Evolutionary conservation across 1,284 basidiomycete species (phyloP).

Genomic region (Heterobasidion occidentale): DNA sequence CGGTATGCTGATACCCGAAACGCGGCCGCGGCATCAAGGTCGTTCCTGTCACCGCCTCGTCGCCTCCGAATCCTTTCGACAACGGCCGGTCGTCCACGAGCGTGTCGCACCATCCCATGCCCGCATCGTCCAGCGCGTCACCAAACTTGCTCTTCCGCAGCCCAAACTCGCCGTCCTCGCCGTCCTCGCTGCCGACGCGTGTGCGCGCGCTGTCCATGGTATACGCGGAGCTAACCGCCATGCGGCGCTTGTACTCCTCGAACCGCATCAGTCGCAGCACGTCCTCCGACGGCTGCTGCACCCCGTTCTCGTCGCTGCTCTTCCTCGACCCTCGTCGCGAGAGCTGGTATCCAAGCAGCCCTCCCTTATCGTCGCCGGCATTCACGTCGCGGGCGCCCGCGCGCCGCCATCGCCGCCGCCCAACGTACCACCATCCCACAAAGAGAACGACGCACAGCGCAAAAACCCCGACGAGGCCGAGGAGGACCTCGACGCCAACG

Average conservation of each 20-base stretch:
- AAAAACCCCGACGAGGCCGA: conserved; percentile 50
- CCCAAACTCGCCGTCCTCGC: conserved; percentile 19
- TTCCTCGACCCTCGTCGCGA: conserved; percentile 18
- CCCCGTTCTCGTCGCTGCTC: conserved; percentile 11
- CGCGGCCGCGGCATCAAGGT: too few species aligned
- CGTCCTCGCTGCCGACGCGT: conserved; percentile 16
- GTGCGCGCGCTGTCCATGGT: conserved; percentile 27
- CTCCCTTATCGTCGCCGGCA: background rate
- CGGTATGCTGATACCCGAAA: conserved; percentile 7
- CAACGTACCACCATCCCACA: conserved; percentile 38
- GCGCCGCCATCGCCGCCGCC: conserved; percentile 22
- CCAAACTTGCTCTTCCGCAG: background rate
- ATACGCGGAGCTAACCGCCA: conserved; percentile 19
- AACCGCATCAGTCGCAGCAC: conserved; percentile 22
- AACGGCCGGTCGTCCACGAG: conserved; percentile 14
- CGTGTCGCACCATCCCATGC: conserved; percentile 17
- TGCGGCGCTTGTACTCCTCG: conserved; percentile 21
- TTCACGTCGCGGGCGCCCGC: conserved; percentile 12
- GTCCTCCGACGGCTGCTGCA: conserved; percentile 21
- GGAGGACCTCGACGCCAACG: conserved; percentile 52
- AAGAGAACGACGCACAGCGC: conserved; percentile 47
- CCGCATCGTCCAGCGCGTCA: background rate
- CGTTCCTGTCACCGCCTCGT: background rate
- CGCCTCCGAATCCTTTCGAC: background rate
- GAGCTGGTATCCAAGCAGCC: conserved; percentile 13